phyloP scores from a whole-genome alignment of 2,329 filamentous ascomycete species.

The Apiospora saccharicola region DNA sequence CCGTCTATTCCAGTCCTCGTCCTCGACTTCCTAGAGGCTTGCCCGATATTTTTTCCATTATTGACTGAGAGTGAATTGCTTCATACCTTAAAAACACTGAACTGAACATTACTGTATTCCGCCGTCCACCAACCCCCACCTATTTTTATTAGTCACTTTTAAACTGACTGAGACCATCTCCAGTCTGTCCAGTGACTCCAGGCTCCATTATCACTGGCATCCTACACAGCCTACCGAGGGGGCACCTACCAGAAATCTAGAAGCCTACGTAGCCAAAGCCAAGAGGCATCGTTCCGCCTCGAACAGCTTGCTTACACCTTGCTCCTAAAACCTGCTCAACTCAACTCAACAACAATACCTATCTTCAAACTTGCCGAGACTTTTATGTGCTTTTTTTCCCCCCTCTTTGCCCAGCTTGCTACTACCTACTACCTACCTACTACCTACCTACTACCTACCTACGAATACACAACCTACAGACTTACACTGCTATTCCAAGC shows the following conservation, averaged over 20 bases:
- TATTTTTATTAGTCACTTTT: slow-evolving; percentile 12
- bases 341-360: neutral
- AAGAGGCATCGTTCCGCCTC: neutral
- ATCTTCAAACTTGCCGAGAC: slow-evolving; percentile 2
- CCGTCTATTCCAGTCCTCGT: neutral
- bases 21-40: neutral
- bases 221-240: slow-evolving; percentile 19
- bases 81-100: neutral
- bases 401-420: neutral
- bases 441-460: neutral
- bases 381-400: neutral
- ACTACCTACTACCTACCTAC: too few relatives aligned
- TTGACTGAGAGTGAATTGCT: neutral
- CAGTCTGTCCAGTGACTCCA: slow-evolving; percentile 11
- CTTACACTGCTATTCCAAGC: neutral
- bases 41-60: neutral
- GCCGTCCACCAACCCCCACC: neutral
- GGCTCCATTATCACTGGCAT: slow-evolving; percentile 10
- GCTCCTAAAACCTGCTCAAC: neutral
- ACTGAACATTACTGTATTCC: slow-evolving; percentile 4
- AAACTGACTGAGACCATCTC: slow-evolving; percentile 13
- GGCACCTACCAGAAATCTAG: neutral
- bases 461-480: neutral
- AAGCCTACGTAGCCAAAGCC: neutral
- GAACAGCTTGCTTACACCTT: neutral